These are phyloP conservation scores for Asterophora lycoperdoides DNA, from an alignment of 768 basidiomycete genomes.

Conservation along the genomic window DNA sequence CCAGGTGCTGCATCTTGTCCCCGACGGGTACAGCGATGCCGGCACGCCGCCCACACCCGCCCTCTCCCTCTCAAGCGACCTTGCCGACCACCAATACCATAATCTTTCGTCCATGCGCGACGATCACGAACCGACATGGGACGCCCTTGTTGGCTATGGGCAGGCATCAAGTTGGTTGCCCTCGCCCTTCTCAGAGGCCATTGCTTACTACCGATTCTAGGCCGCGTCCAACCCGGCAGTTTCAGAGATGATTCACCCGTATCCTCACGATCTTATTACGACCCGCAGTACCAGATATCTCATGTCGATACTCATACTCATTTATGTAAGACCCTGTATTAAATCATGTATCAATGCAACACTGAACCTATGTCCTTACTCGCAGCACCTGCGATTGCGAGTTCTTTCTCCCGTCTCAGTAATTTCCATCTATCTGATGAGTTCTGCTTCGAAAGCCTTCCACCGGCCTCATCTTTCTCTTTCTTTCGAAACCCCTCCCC, in stretches of 20 bases:
- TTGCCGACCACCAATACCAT: conserved; percentile 15
- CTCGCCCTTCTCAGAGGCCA: conserved; percentile 18
- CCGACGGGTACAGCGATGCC: conserved; percentile 37
- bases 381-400: conserved; percentile 23
- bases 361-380: conserved; percentile 43
- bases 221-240: conserved; percentile 10
- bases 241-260: conserved; percentile 21
- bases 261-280: conserved; percentile 18
- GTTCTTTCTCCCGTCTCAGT: conserved; percentile 28
- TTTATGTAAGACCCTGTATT: conserved; percentile 76
- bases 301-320: conserved; percentile 40
- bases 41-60: conserved; percentile 31
- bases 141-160: conserved; percentile 4
- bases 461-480: too few relatives aligned
- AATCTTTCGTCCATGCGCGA: conserved; percentile 12
- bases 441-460: too few relatives aligned
- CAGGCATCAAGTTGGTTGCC: conserved; percentile 20
- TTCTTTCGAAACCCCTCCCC: conserved; percentile 13
- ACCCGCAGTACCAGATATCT: conserved; percentile 14
- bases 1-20: conserved; percentile 50
- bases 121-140: conserved; percentile 7
- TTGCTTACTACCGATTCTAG: conserved; percentile 15
- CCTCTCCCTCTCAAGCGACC: conserved; percentile 20
- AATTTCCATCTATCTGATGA: conserved; percentile 4
- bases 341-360: conserved; percentile 65